Percentiles rank a stretch among this genome's conserved stretches.
These are phyloP conservation scores for Claviceps purpurea DNA, from an alignment of 2,329 filamentous ascomycete species.

Conservation along the genomic window DNA sequence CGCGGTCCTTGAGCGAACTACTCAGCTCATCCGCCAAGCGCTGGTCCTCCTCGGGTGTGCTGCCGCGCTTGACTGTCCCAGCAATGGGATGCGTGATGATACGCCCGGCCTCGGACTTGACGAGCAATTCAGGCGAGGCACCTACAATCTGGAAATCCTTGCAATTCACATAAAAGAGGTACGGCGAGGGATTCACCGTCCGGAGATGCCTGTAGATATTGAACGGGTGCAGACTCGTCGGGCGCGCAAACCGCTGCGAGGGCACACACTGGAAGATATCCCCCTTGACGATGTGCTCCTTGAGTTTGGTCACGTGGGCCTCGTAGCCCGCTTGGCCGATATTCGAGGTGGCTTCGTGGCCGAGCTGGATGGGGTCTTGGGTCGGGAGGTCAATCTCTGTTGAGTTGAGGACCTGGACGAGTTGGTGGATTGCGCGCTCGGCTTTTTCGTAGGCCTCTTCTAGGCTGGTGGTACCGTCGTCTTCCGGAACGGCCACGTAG, in stretches of 20 bases:
- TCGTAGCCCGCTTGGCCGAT: constrained; percentile 84
- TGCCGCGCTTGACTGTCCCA: constrained; percentile 81
- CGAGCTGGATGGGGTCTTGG: constrained; percentile 58
- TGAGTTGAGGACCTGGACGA: constrained; percentile 58
- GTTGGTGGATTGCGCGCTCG: constrained; percentile 46
- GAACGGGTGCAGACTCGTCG: constrained; percentile 86
- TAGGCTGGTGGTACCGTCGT: constrained; percentile 24
- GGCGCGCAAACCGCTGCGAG: constrained; percentile 81
- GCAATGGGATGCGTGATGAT: constrained; percentile 97
- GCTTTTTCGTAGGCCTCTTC: constrained; percentile 54
- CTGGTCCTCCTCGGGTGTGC: constrained; percentile 68
- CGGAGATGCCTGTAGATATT: constrained; percentile 95
- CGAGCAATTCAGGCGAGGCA: constrained; percentile 85
- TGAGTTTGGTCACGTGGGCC: constrained; percentile 70
- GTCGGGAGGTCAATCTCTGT: constrained; percentile 65
- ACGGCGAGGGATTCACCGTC: constrained; percentile 94
- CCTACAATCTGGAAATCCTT: constrained; percentile 88
- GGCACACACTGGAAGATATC: constrained; percentile 98
- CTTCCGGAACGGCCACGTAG: constrained; percentile 59
- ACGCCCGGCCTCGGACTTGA: constrained; percentile 74
- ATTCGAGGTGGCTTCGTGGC: constrained; percentile 79
- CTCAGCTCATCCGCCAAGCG: constrained; percentile 63
- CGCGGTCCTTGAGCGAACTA: constrained; percentile 76
- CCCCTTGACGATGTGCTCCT: constrained; percentile 79
- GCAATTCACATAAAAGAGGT: constrained; percentile 93